Base-by-base conservation (phyloP, 2,329 filamentous ascomycete genomes). In the Cytospora paraplurivora region DNA sequence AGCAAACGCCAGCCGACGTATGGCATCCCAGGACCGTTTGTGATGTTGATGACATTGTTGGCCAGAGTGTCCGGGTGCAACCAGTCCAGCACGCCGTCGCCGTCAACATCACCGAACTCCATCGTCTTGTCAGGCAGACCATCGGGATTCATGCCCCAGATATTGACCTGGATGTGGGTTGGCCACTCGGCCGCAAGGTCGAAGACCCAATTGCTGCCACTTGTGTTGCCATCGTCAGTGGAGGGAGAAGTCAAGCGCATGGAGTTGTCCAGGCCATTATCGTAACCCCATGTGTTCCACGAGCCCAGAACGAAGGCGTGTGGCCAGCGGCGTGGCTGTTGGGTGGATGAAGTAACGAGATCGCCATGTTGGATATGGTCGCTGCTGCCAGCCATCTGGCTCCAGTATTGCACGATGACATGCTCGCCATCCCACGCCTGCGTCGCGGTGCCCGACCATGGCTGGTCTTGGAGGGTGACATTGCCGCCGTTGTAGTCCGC, bases 131-230 rank as follows among this genome's bases (percentile, higher is more conserved):
- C 87, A 0, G 87, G 86, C 68, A 83, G 75, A 21, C 85, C 85
- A 72, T 88, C 81, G 0, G 82, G 81, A 68, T 88, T 86, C 71
- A 88, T 85, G 58, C 87, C 87, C 87, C 87, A 89, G 6, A 87
- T 79, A 67, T 88, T 89, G 64, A 88, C 75, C 69, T 88, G 86
- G 62, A 85, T 81, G 55, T 81, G 75, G 3, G 82, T 81, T 7
- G 87, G 87, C 82, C 85, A 89, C 70, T 89, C 87, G 4, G 81
- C 78, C 79, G 88, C 82, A 64, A 88, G 85, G 66, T 85, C 78
- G 68, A 83, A 84, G 21, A 78, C 75, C 87, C 87, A 89, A 2
- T 76, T 74, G 17, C 79, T 77, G 58, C 85, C 78, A 21, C 74
- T 72, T 5, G 37, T 35, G 13, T 76, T 61, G 10, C 59, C 59